Evolutionary conservation across 441 rosid species (phyloP).

Genomic region (Theobroma grandiflorum): DNA sequence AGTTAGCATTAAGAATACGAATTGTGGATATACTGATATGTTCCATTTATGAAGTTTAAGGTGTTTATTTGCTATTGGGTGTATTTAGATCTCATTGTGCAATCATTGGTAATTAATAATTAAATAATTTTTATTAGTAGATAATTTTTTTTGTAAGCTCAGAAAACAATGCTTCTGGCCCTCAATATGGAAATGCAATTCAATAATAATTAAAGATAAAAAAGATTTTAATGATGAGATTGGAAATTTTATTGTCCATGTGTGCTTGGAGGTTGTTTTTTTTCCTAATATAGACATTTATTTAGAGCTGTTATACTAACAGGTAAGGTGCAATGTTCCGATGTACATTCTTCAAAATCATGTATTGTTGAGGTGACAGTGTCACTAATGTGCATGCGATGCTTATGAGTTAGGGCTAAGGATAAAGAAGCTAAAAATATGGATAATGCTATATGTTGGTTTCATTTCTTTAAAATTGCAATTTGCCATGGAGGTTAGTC

Average conservation of each 20-base stretch:
- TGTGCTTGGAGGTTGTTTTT: not conserved
- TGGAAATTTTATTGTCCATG: not conserved
- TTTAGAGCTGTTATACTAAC: not conserved
- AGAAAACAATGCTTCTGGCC: not conserved
- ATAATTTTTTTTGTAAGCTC: not conserved
- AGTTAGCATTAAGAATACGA: not conserved
- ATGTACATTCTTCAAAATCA: not conserved
- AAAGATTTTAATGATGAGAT: not conserved
- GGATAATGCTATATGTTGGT: slow-evolving; percentile 2
- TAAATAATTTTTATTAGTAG: not conserved
- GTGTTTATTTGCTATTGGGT: not conserved
- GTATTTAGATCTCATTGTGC: slow-evolving; percentile 28
- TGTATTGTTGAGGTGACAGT: slow-evolving; percentile 7
- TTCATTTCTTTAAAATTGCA: slow-evolving; percentile 11
- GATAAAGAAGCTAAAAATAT: too few species aligned
- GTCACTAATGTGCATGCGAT: not conserved
- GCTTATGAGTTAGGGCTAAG: too few species aligned
- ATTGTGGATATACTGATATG: not conserved
- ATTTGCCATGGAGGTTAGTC: not conserved
- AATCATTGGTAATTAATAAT: not conserved
- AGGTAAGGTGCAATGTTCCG: not conserved
- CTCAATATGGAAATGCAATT: slow-evolving; percentile 10
- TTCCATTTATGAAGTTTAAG: slow-evolving; percentile 9
- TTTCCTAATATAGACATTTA: not conserved
- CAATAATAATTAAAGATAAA: slow-evolving; percentile 8